Conservation (phyloP, 2,329 filamentous ascomycete genomes). For the Claviceps purpurea region DNA sequence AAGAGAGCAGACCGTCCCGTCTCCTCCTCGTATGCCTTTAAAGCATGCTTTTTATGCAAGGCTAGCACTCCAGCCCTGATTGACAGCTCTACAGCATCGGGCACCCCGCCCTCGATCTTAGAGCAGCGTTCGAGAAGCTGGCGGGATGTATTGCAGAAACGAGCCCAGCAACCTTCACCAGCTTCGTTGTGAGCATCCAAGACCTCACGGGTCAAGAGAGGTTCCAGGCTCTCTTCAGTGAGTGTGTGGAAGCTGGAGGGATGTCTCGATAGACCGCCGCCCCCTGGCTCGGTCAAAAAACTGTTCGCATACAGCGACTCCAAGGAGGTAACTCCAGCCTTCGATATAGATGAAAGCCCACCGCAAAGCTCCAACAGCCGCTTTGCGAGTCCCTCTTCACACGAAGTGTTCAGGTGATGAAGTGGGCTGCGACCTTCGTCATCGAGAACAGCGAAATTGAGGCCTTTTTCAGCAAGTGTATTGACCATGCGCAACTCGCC, state of each 20-base stretch:
- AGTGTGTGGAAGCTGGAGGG: constrained; percentile 13
- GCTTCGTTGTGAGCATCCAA: constrained; percentile 9
- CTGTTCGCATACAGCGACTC: constrained; percentile 18
- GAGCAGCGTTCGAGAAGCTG: neutral
- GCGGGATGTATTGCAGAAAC: constrained; percentile 10
- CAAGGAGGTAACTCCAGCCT: constrained; percentile 12
- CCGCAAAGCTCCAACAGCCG: constrained; percentile 12
- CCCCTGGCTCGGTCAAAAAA: neutral
- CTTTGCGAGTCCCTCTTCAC: constrained; percentile 10
- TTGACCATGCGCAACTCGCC: constrained; percentile 12
- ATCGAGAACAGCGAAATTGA: constrained; percentile 8
- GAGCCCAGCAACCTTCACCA: constrained; percentile 13
- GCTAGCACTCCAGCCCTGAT: neutral
- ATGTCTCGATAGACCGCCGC: constrained; percentile 8
- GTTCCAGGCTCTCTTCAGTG: constrained; percentile 5
- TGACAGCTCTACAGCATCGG: neutral
- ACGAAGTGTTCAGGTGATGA: constrained; percentile 15
- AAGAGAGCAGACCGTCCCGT: constrained; percentile 1
- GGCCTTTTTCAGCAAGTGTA: constrained; percentile 9
- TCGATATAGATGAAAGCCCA: constrained; percentile 5
- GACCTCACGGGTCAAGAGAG: constrained; percentile 14
- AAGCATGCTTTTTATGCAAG: neutral
- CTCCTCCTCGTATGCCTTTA: constrained; percentile 1
- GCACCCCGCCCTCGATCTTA: neutral
- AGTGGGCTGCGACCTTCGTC: constrained; percentile 9